Percentiles rank a stretch among this genome's conserved stretches.
phyloP scores from a whole-genome alignment of 768 basidiomycete species.

The Kwoniella shandongensis region DNA sequence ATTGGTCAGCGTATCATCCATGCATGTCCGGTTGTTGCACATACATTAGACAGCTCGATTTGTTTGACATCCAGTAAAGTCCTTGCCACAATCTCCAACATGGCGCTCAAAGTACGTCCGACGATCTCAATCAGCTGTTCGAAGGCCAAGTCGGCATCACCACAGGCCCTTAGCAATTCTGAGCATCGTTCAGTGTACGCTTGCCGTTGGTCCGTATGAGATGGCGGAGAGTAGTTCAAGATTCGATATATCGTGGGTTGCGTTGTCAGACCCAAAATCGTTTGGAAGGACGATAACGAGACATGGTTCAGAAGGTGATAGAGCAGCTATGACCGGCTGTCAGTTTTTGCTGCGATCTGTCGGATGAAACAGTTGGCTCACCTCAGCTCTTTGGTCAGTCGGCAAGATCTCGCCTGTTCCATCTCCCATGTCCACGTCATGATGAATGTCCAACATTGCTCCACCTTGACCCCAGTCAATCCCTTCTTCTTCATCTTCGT shows the following conservation, averaged over 20 bases:
- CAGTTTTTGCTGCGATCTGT: neutral
- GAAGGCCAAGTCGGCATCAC: constrained; percentile 2
- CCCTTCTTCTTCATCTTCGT: constrained; percentile 4
- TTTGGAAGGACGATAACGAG: constrained; percentile 18
- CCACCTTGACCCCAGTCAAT: constrained; percentile 14
- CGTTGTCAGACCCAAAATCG: constrained; percentile 1
- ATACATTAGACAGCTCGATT: constrained; percentile 7
- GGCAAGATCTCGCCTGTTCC: neutral
- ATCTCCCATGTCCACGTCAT: constrained; percentile 1
- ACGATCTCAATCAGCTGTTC: constrained; percentile 27
- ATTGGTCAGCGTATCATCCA: neutral
- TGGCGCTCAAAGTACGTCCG: neutral
- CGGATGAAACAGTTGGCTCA: constrained; percentile 12
- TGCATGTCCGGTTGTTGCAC: no score
- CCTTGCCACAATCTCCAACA: neutral
- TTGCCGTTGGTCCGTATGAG: neutral
- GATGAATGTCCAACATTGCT: constrained; percentile 4
- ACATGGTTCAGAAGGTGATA: constrained; percentile 39
- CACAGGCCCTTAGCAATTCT: constrained; percentile 30
- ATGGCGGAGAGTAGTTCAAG: constrained; percentile 18
- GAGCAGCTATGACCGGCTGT: constrained; percentile 20
- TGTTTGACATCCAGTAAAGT: neutral
- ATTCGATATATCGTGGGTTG: constrained; percentile 35
- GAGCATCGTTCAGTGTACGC: constrained; percentile 25
- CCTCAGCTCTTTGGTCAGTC: constrained; percentile 21